Base-by-base conservation (phyloP, 257 asterid genomes). In the Verbascum thapsus region DNA sequence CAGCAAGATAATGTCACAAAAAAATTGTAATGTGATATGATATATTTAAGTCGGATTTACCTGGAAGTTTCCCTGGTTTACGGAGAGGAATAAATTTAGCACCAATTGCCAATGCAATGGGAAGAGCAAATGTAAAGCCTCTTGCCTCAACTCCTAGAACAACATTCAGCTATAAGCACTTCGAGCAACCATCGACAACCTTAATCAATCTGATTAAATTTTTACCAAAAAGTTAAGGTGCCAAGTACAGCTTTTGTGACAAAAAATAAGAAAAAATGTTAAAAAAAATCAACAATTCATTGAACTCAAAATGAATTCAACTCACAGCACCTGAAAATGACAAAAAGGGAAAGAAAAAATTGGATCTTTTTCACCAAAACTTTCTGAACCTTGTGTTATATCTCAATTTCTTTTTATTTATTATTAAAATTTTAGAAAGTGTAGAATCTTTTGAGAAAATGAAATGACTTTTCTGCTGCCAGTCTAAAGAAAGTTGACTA, bases 71-170 rank as follows among this genome's bases (percentile, higher is more conserved):
- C 66, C 85, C 76, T 0, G 88, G 94, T 75, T 87, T 85, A 8
- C 91, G 80, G 35, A 85, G 68, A 51, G 94, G 96, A 47, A 91
- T 53, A 51, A 80, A 79, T 70, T 84, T 88, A 53, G 96, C 96
- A 13, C 95, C 95, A 59, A 88, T 84, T 48, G 90, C 94, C 67
- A 86, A 73, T 30, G 96, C 96, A 76, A 88, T 79, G 0, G 95
- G 67, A 55, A 95, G 78, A 44, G 83, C 96, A 74, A 88, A 88
- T 69, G 84, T 78, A 62, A 88, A 88, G 22, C 96, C 96, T 72
- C 96, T 78, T 11, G 96, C 91, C 71, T 88, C 96, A 72, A 88
- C 82, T 71, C 96, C 96, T 86, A 53, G 35, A 66, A 67, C 23
- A 72, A 59, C 39, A 43, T 64, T 59, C 15, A 49, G 45, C 10